Base-by-base conservation (phyloP, 2,329 filamentous ascomycete genomes). In the Neonectria magnoliae region DNA sequence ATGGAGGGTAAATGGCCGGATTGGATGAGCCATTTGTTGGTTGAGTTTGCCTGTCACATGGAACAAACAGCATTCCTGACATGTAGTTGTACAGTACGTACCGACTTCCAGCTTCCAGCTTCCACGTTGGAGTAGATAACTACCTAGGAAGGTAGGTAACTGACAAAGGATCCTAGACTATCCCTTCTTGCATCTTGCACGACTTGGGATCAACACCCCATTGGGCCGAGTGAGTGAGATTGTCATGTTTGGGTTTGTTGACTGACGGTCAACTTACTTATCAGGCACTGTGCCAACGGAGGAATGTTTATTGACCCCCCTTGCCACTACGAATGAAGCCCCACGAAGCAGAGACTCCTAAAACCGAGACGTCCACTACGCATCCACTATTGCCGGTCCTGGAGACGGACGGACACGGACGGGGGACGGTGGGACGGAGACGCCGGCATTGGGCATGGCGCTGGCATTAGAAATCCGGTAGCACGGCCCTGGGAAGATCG, bases 191-290 rank as follows among this genome's bases (percentile, higher is more conserved):
- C 29, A 29, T 29, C 29, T 13, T 36, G 33, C 14, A 38, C n/a
- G 36, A 8, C 36, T 38, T 38, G 13, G 36, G 36, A 16, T 20
- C n/a, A 42, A 20, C n/a, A 20, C 38, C 38, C 8, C 38, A 42
- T 60, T 53, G 48, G 44, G 36, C 33, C 38, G 57, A 53, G 48
- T 60, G 48, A 53, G 48, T 53, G 48, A 27, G 57, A 60, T 53
- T 52, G 38, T 13, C 38, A 18, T 16, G 18, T 25, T 25, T 25
- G 57, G 48, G 48, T 44, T 38, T 38, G 5, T 33, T 33, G 31
- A 33, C 31, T 33, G 31, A 33, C 31, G 31, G 10, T 14, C 7
- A 38, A 14, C 36, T 38, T 33, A 13, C 3, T 38, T 53, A 25
- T 25, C 25, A 41, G 36, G 9, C 18, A 44, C 11, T n/a, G 56